Base-by-base conservation (phyloP, 2,329 filamentous ascomycete genomes). In the Alternaria ventricosa region DNA sequence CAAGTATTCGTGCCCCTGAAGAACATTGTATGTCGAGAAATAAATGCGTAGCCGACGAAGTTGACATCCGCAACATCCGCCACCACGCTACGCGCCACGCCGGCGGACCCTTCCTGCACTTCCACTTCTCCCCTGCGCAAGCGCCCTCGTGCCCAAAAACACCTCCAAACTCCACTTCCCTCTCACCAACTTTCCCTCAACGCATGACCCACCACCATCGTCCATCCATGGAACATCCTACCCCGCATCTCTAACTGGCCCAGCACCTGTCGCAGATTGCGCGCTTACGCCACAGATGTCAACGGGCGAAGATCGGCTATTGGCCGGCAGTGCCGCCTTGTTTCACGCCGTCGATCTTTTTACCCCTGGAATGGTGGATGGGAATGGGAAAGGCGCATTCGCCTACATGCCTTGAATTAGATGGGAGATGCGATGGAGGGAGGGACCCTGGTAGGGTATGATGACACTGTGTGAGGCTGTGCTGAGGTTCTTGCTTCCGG, bases 241-340 rank as follows among this genome's bases (percentile, higher is more conserved):
- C 36, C 43, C 20, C 27, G 43, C 55, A 30, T 23, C 36, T 64
- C 44, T 70, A 44, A 72, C 46, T 69, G 67, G 65, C 28, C 36
- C 41, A 63, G 44, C 50, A 44, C 63, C 65, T 66, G 76, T 77
- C 66, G 68, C 73, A 74, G 55, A 46, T 77, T 74, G 69, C 75
- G 70, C 68, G 71, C 73, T 68, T 43, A 63, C 70, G 69, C 71
- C 73, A 74, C 75, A 70, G 63, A 59, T 65, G 60, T 49, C 66
- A 70, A 30, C 59, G 51, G 59, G 63, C 68, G 65, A 68, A 60
- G 67, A 63, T 66, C 56, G 60, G 62, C 66, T 56, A 69, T 66
- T 69, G 66, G 65, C 61, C 61, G 47, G n/a, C 58, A 64, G 51
- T 72, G 28, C 60, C 62, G 64, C 61, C 66, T 64, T 55, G 63